Conservation (phyloP, 495 filamentous ascomycete species). For the Glonium stellatum region DNA sequence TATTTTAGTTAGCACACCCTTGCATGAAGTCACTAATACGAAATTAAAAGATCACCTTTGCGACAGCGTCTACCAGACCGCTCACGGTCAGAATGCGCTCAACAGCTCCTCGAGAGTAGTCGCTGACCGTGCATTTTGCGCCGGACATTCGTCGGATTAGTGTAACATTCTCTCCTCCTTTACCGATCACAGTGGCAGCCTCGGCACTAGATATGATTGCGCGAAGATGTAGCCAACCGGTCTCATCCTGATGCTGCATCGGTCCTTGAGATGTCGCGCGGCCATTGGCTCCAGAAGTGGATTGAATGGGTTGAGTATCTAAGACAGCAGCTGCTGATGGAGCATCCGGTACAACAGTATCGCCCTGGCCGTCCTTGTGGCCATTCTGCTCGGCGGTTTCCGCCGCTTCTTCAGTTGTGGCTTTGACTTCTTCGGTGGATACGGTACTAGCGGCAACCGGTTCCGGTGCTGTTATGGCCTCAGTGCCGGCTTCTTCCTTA, state of each 20-base stretch:
- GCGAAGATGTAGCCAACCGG: slow-evolving; percentile 91
- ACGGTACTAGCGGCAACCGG: slow-evolving; percentile 36
- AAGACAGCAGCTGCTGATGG: slow-evolving; percentile 45
- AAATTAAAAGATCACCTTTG: slow-evolving; percentile 62
- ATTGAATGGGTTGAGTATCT: slow-evolving; percentile 57
- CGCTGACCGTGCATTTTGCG: slow-evolving; percentile 97
- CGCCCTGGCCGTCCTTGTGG: slow-evolving; percentile 47
- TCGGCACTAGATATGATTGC: slow-evolving; percentile 94
- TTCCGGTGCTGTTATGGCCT: slow-evolving; percentile 38
- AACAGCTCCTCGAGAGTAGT: slow-evolving; percentile 92
- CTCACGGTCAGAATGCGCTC: slow-evolving; percentile 96
- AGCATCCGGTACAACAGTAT: slow-evolving; percentile 71
- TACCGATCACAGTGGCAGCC: slow-evolving; percentile 95
- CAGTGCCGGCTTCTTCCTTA: slow-evolving; percentile 45
- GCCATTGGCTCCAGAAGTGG: slow-evolving; percentile 54
- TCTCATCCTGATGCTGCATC: slow-evolving; percentile 69
- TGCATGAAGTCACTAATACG: slow-evolving; percentile 7
- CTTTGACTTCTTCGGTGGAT: slow-evolving; percentile 12
- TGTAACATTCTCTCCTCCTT: slow-evolving; percentile 96
- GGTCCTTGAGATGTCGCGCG: slow-evolving; percentile 46
- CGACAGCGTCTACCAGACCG: slow-evolving; percentile 88
- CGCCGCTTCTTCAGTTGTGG: slow-evolving; percentile 7
- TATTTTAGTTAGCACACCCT: slow-evolving; percentile 36
- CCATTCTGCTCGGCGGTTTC: slow-evolving; percentile 43
- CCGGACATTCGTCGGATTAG: slow-evolving; percentile 84